Percentiles rank a stretch among this genome's conserved stretches.
These are phyloP conservation scores for Cynanchum wilfordii DNA, from an alignment of 257 asterid species.

Conservation along the genomic window DNA sequence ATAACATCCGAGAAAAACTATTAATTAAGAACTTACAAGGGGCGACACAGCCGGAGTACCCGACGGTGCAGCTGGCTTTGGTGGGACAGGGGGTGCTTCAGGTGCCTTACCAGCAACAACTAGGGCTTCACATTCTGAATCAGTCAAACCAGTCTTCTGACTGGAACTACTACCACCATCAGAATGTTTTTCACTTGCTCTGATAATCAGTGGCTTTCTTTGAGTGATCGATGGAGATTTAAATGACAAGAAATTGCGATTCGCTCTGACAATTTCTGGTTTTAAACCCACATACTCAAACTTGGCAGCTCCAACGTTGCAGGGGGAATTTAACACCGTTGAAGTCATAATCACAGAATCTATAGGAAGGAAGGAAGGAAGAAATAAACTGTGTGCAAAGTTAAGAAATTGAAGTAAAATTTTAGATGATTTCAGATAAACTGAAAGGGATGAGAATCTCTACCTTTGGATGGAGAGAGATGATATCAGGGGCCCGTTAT, in stretches of 20 bases:
- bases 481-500: neutral
- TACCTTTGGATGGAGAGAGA: neutral
- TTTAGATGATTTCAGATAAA: neutral
- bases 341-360: slow-evolving; percentile 33
- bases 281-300: slow-evolving; percentile 36
- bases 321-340: slow-evolving; percentile 30
- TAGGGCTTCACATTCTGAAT: slow-evolving; percentile 77
- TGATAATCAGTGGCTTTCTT: slow-evolving; percentile 20
- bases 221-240: slow-evolving; percentile 3
- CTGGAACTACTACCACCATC: slow-evolving; percentile 40
- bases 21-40: slow-evolving; percentile 44
- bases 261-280: slow-evolving; percentile 11
- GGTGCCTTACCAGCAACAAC: slow-evolving; percentile 81
- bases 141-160: slow-evolving; percentile 52
- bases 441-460: neutral
- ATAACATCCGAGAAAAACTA: too few relatives aligned
- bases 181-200: slow-evolving; percentile 37
- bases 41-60: slow-evolving; percentile 64
- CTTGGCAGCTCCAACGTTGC: slow-evolving; percentile 27
- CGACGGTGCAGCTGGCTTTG: slow-evolving; percentile 63
- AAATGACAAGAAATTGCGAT: neutral
- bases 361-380: neutral
- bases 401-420: neutral
- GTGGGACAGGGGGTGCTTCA: slow-evolving; percentile 82
- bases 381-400: neutral